Base-by-base conservation (phyloP, 73 alveolate species). In the Uronychia setigera region DNA sequence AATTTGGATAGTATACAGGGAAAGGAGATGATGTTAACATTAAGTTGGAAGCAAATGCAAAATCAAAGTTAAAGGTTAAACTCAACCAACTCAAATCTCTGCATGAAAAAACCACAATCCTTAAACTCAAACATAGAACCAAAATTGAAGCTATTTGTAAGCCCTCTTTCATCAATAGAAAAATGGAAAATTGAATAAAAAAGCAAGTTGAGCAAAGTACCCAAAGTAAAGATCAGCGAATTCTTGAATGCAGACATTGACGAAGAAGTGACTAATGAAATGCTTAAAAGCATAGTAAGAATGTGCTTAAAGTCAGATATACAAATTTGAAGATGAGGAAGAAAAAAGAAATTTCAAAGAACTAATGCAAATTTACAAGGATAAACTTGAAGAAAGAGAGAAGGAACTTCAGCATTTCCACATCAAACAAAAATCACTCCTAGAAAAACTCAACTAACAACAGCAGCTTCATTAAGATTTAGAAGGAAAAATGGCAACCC, bases 291-390 rank as follows among this genome's bases (percentile, higher is more conserved):
- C 1, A 30, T 13, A 29, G 87, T 35, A 27, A 33, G 34, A 1
- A 34, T 26, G 5, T 29, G 31, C 27, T 27, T 80, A 27, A 80
- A 46, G 13, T 34, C 19, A 32, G 30, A 5, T 77, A 9, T 46
- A 77, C 58, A 76, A 84, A 77, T 33, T 84, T 33, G 85, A 84
- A 77, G 85, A 85, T 35, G 85, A 74, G 57, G 79, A 80, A 33
- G 89, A 88, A 13, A 87, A 88, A 60, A 88, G 89, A 32, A 88
- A 88, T 33, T 78, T 77, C n/a, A 74, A 88, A 59, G 88, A 88
- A 14, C 82, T 88, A 60, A 81, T 88, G 5, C 87, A 76, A 5
- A 29, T 83, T 5, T 88, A 88, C 59, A 27, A 77, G 1, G 91
- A 83, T 31, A 88, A 85, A 83, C 83, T 88, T 0, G 81, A 88